Evolutionary conservation across 805 yeast species (phyloP).

Genomic region (Myxozyma vanderwaltii): DNA sequence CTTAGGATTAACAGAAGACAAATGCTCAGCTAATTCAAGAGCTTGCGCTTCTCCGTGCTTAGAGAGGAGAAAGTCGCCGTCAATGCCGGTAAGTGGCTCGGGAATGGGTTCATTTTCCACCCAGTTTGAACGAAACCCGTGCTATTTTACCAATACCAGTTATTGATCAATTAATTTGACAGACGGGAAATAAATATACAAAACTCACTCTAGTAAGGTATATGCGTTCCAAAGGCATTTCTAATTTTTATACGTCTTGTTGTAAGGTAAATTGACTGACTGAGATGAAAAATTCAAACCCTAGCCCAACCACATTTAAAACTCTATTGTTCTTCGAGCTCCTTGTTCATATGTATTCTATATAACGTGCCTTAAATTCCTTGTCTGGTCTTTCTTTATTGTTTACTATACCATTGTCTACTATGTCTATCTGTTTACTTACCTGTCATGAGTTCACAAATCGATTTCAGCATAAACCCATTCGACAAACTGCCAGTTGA

Average conservation of each 20-base stretch:
- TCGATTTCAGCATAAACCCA: too few species aligned
- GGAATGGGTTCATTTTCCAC: conserved; percentile 66
- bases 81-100: conserved; percentile 79
- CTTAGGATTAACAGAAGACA: conserved; percentile 54
- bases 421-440: too few species aligned
- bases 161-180: too few species aligned
- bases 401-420: too few species aligned
- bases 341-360: too few species aligned
- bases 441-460: too few species aligned
- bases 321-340: too few species aligned
- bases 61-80: conserved; percentile 85
- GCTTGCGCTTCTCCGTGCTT: conserved; percentile 89
- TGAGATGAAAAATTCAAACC: neutral
- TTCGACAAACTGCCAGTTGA: too few species aligned
- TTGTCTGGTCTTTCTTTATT: too few species aligned
- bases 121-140: conserved; percentile 92
- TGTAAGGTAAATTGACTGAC: neutral
- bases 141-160: conserved; percentile 44
- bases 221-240: conserved; percentile 18
- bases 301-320: neutral
- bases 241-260: neutral
- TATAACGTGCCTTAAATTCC: too few species aligned
- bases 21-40: conserved; percentile 65
- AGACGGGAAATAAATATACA: too few species aligned
- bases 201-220: conserved; percentile 16